These are phyloP conservation scores for Pseudogymnoascus sp. DNA, from an alignment of 2,329 filamentous ascomycete species.

Conservation along the genomic window DNA sequence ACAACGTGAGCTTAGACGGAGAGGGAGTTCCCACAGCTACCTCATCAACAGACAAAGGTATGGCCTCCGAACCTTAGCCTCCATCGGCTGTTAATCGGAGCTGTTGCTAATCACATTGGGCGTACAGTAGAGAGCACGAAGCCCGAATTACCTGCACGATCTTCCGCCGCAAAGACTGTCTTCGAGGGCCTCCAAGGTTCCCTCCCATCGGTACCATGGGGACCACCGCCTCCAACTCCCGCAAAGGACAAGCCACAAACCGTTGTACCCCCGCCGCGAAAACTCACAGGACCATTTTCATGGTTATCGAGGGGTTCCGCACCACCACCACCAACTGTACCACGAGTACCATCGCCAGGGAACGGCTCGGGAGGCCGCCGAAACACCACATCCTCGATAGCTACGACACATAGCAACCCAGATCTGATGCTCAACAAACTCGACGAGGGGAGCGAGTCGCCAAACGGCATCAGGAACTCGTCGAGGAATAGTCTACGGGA, in stretches of 20 bases:
- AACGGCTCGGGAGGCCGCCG: constrained; percentile 40
- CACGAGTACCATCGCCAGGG: constrained; percentile 21
- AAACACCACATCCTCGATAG: constrained; percentile 73
- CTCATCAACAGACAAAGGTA: not conserved
- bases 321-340: constrained; percentile 43
- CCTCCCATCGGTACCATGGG: constrained; percentile 67
- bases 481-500: constrained; percentile 63
- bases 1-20: constrained; percentile 60
- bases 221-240: constrained; percentile 40
- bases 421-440: constrained; percentile 70
- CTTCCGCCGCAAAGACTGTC: constrained; percentile 52
- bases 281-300: constrained; percentile 80
- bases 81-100: not conserved
- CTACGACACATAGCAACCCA: constrained; percentile 70
- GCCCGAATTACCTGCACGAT: constrained; percentile 23
- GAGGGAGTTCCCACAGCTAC: constrained; percentile 22
- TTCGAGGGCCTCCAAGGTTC: constrained; percentile 64
- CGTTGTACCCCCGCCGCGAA: constrained; percentile 44
- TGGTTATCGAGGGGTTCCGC: constrained; percentile 69
- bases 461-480: constrained; percentile 36
- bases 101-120: not conserved
- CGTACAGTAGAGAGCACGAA: constrained; percentile 10
- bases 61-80: not conserved
- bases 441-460: constrained; percentile 66
- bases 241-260: constrained; percentile 18